Base-by-base conservation (phyloP, 2,329 filamentous ascomycete species). In the Cytospora piceae region DNA sequence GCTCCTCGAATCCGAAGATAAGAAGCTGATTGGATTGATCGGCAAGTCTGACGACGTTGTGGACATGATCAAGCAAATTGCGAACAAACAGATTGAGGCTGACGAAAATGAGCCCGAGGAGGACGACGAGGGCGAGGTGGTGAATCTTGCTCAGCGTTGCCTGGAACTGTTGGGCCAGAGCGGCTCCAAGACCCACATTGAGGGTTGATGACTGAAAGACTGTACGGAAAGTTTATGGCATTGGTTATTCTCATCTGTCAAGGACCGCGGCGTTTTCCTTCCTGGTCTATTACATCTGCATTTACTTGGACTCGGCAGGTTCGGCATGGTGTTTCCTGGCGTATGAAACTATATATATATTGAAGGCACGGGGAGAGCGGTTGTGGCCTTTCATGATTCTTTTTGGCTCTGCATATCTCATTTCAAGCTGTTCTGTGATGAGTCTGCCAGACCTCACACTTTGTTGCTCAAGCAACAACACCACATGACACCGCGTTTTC, bases 1-100 rank as follows among this genome's bases (percentile, higher is more conserved):
- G 75, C 85, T 99, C 5, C 89, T 99, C 59, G 95, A 99, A 78
- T 97, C 94, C 0, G 94, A 96, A 76, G 94, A 99, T 75, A 89
- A 91, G 78, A 90, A 88, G 63, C 83, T 99, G n/a, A 90, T 97
- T 69, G 89, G 89, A 58, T 87, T 93, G 58, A 97, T 99, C 71
- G 89, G 92, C 72, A 91, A 94, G 74, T 94, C 93, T 1, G 91
- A 94, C 69, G 93, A 97, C 70, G 91, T 99, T 70, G 91, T 97
- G 64, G 87, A 92, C 68, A 93, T 97, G 85, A 95, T 98, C 69
- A 92, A 91, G 76, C 87, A 87, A 69, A 98, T 99, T 74, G 92
- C 93, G 24, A 94, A 96, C 74, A 92, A 91, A 74, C 92, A 91
- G 71, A 85, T 97, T 69, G 93, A 96, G 73, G 90, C 91, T 0